phyloP scores from a whole-genome alignment of 192 early-diverging fungal species.

The Coemansia sp. region DNA sequence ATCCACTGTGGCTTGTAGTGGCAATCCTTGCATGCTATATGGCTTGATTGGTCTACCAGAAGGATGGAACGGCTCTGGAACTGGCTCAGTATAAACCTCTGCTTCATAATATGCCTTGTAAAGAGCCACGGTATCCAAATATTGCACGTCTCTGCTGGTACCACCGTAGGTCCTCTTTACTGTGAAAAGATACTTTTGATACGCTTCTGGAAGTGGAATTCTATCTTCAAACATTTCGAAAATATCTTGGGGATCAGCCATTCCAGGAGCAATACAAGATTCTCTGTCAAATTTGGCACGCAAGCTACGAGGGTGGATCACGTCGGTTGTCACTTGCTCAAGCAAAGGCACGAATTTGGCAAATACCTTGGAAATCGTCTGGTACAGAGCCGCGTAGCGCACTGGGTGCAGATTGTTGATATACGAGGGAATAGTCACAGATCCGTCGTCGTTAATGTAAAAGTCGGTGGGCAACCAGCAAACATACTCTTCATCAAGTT shows the following conservation, averaged over 20 bases:
- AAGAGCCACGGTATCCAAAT: not conserved
- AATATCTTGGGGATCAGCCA: not conserved
- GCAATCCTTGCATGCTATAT: constrained; percentile 34
- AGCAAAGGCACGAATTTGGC: constrained; percentile 60
- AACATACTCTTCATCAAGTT: not conserved
- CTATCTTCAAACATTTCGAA: not conserved
- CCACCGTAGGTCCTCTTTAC: too few relatives aligned
- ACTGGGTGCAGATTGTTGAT: constrained; percentile 69
- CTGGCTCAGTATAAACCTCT: constrained; percentile 7
- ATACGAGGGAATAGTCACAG: constrained; percentile 55
- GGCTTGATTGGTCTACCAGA: constrained; percentile 28
- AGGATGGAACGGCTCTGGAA: constrained; percentile 37
- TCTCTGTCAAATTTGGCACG: not conserved
- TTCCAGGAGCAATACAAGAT: not conserved
- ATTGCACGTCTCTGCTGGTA: too few relatives aligned
- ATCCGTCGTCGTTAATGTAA: constrained; percentile 39
- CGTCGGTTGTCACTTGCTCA: constrained; percentile 44
- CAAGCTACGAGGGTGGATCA: not conserved
- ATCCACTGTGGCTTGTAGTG: constrained; percentile 69
- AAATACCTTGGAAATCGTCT: constrained; percentile 47
- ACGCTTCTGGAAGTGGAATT: not conserved
- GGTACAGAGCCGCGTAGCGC: constrained; percentile 48
- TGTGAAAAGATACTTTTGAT: not conserved
- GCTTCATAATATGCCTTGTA: not conserved
- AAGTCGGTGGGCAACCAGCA: constrained; percentile 67